A percentile compares a stretch with the other conserved stretches of the same genome.
Conservation (phyloP, 2,329 filamentous ascomycete species). For the Colletotrichum sp. region DNA sequence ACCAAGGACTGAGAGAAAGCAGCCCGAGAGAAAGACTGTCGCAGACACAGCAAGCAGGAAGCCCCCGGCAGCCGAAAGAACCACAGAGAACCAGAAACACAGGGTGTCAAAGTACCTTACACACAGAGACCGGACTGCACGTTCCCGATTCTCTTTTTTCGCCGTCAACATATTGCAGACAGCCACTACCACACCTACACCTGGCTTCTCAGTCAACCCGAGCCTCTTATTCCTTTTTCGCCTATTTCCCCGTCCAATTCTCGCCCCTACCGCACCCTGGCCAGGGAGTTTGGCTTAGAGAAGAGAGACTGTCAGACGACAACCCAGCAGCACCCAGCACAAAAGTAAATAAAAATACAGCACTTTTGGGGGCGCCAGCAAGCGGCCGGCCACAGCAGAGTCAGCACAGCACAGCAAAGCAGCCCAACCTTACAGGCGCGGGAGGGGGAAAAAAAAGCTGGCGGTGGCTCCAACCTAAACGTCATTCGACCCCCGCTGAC, state of each 20-base stretch:
- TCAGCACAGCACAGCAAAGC: conserved; percentile 1
- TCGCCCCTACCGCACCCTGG: conserved; percentile 4
- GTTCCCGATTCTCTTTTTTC: background rate
- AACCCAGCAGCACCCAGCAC: conserved; percentile 3
- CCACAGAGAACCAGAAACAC: background rate
- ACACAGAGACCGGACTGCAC: background rate
- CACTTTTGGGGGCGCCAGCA: background rate
- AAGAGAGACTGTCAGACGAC: conserved; percentile 1
- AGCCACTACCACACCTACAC: background rate
- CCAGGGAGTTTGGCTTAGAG: background rate
- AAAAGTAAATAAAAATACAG: background rate
- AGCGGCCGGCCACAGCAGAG: conserved; percentile 5
- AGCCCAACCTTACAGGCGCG: background rate
- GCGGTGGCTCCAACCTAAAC: conserved; percentile 17
- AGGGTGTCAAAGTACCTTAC: background rate
- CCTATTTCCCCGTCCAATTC: background rate
- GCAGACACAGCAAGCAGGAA: background rate
- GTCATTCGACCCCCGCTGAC: conserved; percentile 25
- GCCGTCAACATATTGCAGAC: background rate
- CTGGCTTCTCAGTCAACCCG: background rate
- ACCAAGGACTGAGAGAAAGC: background rate
- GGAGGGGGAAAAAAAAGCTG: background rate
- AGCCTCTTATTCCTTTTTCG: background rate
- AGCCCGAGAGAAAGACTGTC: background rate
- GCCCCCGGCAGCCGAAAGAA: background rate